phyloP scores from a whole-genome alignment of 2,329 filamentous ascomycete genomes.

The Aspergillus awamori region DNA sequence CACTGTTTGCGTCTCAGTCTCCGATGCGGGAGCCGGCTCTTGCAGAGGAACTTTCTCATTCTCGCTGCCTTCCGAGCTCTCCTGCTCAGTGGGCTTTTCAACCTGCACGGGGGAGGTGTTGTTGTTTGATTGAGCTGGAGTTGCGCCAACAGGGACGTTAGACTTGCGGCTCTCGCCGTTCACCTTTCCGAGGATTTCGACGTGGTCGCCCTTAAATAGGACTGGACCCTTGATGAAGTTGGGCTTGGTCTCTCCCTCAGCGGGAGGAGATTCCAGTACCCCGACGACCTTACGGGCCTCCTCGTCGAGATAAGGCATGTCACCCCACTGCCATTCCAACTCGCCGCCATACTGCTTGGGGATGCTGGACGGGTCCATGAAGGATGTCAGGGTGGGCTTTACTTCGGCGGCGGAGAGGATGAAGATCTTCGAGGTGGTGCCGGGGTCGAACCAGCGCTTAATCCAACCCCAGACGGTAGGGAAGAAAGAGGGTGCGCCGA shows the following conservation, averaged over 20 bases:
- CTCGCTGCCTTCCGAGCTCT: background rate
- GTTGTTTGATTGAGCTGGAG: background rate
- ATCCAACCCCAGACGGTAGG: slow-evolving; percentile 90
- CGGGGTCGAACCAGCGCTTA: slow-evolving; percentile 93
- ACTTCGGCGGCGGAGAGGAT: slow-evolving; percentile 77
- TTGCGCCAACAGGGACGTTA: slow-evolving; percentile 28
- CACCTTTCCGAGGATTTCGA: slow-evolving; percentile 39
- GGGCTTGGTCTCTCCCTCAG: slow-evolving; percentile 30
- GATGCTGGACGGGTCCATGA: slow-evolving; percentile 81
- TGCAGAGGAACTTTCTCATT: slow-evolving; percentile 2
- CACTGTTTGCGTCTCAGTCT: background rate
- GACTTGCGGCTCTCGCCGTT: slow-evolving; percentile 36
- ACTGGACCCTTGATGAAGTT: slow-evolving; percentile 40
- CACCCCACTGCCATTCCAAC: slow-evolving; percentile 79
- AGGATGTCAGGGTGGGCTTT: slow-evolving; percentile 72
- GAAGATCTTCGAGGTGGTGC: slow-evolving; percentile 94
- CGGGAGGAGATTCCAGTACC: slow-evolving; percentile 32
- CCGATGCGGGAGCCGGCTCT: background rate
- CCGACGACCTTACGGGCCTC: slow-evolving; percentile 39
- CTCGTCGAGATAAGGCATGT: slow-evolving; percentile 71
- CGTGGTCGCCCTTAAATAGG: slow-evolving; percentile 36
- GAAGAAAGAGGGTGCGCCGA: slow-evolving; percentile 89
- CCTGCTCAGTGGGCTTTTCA: background rate
- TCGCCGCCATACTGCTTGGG: slow-evolving; percentile 88
- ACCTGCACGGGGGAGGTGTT: background rate